These are phyloP conservation scores for Saccharomycopsis fermentans DNA, from an alignment of 805 yeast genomes.

Conservation along the genomic window DNA sequence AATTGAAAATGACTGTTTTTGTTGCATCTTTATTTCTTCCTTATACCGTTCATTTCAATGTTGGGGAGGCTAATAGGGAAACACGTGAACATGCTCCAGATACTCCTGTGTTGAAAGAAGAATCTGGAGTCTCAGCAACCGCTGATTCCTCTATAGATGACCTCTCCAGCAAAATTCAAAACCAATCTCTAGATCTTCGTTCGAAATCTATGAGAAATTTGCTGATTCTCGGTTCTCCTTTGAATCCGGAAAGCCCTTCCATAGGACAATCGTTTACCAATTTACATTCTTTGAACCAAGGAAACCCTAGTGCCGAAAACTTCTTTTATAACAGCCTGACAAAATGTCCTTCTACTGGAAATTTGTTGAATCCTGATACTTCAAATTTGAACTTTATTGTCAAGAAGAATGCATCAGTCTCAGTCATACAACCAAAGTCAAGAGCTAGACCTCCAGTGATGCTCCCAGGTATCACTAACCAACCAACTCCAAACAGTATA, in stretches of 20 bases:
- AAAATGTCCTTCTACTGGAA: slow-evolving; percentile 3
- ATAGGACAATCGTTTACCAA: neutral
- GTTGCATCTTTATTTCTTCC: slow-evolving; percentile 16
- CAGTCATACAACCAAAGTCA: slow-evolving; percentile 16
- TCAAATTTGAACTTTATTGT: neutral
- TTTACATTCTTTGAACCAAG: neutral
- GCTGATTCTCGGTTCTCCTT: neutral
- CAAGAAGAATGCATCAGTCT: slow-evolving; percentile 13
- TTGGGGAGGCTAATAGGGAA: neutral
- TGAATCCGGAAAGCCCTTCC: neutral
- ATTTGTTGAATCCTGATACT: slow-evolving; percentile 1
- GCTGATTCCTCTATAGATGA: neutral
- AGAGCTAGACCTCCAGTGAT: slow-evolving; percentile 29
- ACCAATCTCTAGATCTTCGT: neutral
- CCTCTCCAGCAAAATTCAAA: neutral
- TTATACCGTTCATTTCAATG: slow-evolving; percentile 17
- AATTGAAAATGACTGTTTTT: slow-evolving; percentile 10
- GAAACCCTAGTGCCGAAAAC: slow-evolving; percentile 4
- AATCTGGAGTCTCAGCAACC: neutral
- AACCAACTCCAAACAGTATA: slow-evolving; percentile 1
- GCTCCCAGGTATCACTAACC: slow-evolving; percentile 31
- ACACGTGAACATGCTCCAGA: neutral
- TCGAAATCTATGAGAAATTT: neutral
- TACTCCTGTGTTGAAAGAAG: neutral
- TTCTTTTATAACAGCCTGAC: slow-evolving; percentile 15